phyloP scores from a whole-genome alignment of 2,329 filamentous ascomycete genomes.

The Pseudofabraea citricarpa region DNA sequence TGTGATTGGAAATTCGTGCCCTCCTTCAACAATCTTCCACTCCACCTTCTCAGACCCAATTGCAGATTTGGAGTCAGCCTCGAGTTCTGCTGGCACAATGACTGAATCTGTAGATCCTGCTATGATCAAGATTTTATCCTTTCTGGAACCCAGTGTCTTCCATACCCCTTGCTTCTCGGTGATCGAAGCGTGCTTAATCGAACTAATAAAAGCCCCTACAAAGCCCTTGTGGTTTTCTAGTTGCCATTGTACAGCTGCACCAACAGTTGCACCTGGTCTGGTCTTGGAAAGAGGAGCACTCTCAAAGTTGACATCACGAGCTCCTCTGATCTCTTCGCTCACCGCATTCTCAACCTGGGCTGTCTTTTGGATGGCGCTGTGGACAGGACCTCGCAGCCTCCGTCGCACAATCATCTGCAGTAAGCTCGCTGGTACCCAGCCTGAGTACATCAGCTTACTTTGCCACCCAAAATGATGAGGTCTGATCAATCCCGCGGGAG shows the following conservation, averaged over 20 bases:
- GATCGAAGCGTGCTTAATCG: conserved; percentile 49
- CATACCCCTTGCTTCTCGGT: conserved; percentile 47
- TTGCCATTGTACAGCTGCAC: conserved; percentile 48
- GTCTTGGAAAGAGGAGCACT: conserved; percentile 12
- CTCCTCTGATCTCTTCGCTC: conserved; percentile 13
- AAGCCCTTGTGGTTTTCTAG: conserved; percentile 51
- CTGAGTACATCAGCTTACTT: conserved; percentile 48
- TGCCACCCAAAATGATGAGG: conserved; percentile 45
- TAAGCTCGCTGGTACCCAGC: conserved; percentile 47
- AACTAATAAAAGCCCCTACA: conserved; percentile 55
- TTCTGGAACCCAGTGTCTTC: conserved; percentile 39
- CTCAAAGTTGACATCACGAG: conserved; percentile 13
- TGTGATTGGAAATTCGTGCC: conserved; percentile 30
- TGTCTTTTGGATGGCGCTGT: not conserved
- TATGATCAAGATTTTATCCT: conserved; percentile 46
- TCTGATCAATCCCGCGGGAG: conserved; percentile 71
- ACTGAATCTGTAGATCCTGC: conserved; percentile 43
- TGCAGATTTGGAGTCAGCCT: conserved; percentile 44
- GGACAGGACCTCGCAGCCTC: conserved; percentile 5
- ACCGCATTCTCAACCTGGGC: conserved; percentile 2
- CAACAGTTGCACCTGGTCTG: conserved; percentile 16
- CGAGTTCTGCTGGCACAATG: conserved; percentile 44
- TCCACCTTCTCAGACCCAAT: conserved; percentile 29
- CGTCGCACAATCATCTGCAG: conserved; percentile 12
- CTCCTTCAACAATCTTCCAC: not conserved